Evolutionary conservation across 75 land plant genomes (phyloP).

Genomic region (Pinus albicaulis): DNA sequence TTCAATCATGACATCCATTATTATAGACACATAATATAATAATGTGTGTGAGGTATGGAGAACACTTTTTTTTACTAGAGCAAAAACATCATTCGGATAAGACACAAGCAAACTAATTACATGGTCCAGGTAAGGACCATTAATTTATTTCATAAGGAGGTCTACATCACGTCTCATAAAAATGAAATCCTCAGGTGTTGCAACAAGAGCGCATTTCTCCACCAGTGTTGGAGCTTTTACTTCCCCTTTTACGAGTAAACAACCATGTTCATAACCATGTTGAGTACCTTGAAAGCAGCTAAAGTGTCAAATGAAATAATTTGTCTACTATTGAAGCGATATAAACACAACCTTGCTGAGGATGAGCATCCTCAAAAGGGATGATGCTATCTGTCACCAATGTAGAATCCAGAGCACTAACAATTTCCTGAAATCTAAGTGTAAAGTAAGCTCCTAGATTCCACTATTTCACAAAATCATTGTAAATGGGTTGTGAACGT

Average conservation of each 20-base stretch:
- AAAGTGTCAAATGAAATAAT: slow-evolving; percentile 75
- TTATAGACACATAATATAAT: slow-evolving; percentile 35
- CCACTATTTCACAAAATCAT: slow-evolving; percentile 89
- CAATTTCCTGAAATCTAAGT: slow-evolving; percentile 92
- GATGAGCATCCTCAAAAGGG: slow-evolving; percentile 21
- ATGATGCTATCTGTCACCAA: slow-evolving; percentile 33
- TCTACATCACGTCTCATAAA: slow-evolving; percentile 59
- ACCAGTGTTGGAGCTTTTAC: no score
- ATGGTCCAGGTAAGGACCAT: slow-evolving; percentile 46
- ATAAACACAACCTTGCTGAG: slow-evolving; percentile 59
- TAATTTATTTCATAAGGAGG: slow-evolving; percentile 47
- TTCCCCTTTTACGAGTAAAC: no score
- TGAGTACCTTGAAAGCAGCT: slow-evolving; percentile 75
- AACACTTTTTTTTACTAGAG: slow-evolving; percentile 64
- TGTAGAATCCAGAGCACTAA: slow-evolving; percentile 70
- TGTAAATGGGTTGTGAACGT: slow-evolving; percentile 63
- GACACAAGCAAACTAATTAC: slow-evolving; percentile 52
- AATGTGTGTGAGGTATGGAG: slow-evolving; percentile 48
- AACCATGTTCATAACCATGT: no score
- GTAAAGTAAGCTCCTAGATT: slow-evolving; percentile 88
- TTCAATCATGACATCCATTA: slow-evolving; percentile 61
- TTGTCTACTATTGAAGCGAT: slow-evolving; percentile 69
- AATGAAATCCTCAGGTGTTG: no score
- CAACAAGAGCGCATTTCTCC: no score
- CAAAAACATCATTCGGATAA: slow-evolving; percentile 49